A percentile compares a stretch with the other conserved stretches of the same genome.
Evolutionary conservation across 2,329 filamentous ascomycete species (phyloP).

Genomic region (Colletotrichum lentis): DNA sequence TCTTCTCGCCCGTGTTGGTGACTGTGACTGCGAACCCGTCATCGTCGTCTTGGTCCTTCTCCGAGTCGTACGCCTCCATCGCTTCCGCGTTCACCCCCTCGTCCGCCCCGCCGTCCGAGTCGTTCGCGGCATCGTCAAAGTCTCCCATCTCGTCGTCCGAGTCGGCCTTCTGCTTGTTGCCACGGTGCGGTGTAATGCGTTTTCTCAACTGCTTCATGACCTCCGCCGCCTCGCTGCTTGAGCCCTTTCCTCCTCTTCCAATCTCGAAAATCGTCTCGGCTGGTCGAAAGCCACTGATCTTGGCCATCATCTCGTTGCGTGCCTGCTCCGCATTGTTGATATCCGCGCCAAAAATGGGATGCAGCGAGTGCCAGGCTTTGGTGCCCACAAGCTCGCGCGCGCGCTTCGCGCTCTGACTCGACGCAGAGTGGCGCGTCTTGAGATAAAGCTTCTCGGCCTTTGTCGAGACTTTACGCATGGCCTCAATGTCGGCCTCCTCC

Average conservation of each 20-base stretch:
- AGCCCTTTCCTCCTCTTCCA: slow-evolving; percentile 73
- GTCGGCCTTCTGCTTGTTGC: slow-evolving; percentile 50
- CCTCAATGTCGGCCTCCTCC: slow-evolving; percentile 76
- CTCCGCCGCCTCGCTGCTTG: slow-evolving; percentile 71
- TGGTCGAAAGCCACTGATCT: slow-evolving; percentile 87
- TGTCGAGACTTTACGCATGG: slow-evolving; percentile 74
- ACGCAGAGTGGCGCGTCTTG: slow-evolving; percentile 88
- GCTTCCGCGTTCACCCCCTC: slow-evolving; percentile 47
- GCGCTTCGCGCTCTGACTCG: slow-evolving; percentile 87
- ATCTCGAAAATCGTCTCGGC: slow-evolving; percentile 97
- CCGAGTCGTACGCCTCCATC: slow-evolving; percentile 48
- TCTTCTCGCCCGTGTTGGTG: slow-evolving; percentile 63
- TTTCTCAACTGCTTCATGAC: slow-evolving; percentile 77
- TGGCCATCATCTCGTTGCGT: slow-evolving; percentile 85
- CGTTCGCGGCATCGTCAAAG: slow-evolving; percentile 44
- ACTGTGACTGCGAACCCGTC: slow-evolving; percentile 78
- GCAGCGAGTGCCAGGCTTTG: slow-evolving; percentile 75
- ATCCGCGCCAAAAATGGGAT: slow-evolving; percentile 80
- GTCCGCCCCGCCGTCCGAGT: slow-evolving; percentile 49
- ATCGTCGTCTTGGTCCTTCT: slow-evolving; percentile 60
- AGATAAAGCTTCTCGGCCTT: slow-evolving; percentile 96
- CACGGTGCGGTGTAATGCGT: slow-evolving; percentile 67
- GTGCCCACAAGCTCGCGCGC: slow-evolving; percentile 79
- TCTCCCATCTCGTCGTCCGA: slow-evolving; percentile 45
- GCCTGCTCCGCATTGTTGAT: slow-evolving; percentile 72